These are phyloP conservation scores for Echium plantagineum DNA, from an alignment of 257 asterid species.

Conservation along the genomic window DNA sequence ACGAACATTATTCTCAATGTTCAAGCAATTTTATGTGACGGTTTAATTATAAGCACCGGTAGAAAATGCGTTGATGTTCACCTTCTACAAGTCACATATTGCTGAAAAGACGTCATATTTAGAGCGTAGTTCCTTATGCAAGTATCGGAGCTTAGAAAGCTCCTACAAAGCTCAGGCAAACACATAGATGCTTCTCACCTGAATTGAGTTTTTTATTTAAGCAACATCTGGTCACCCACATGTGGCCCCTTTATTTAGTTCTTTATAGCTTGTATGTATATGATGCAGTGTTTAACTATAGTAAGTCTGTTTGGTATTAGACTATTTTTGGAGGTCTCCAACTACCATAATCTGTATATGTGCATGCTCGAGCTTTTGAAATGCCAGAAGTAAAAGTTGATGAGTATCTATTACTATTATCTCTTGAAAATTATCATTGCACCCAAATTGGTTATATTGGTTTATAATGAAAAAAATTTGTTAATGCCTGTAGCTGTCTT, in stretches of 20 bases:
- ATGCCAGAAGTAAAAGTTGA: neutral
- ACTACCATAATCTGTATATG: neutral
- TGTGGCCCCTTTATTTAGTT: neutral
- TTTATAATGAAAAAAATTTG: slow-evolving; percentile 29
- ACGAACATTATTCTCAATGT: too few relatives aligned
- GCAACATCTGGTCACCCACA: too few relatives aligned
- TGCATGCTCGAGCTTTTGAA: neutral
- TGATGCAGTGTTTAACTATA: neutral
- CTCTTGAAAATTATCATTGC: neutral
- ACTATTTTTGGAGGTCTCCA: neutral
- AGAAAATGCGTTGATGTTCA: too few relatives aligned
- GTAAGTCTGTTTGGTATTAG: neutral
- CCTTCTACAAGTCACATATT: too few relatives aligned
- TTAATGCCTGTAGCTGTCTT: slow-evolving; percentile 65
- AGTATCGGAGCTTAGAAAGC: neutral
- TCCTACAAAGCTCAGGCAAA: neutral
- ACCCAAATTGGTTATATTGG: slow-evolving; percentile 12
- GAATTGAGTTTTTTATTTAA: too few relatives aligned
- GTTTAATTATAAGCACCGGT: too few relatives aligned
- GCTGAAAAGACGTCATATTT: too few relatives aligned
- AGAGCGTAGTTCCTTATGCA: too few relatives aligned
- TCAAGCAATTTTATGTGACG: too few relatives aligned
- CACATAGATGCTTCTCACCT: too few relatives aligned
- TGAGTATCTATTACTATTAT: neutral
- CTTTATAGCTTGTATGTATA: neutral